A percentile compares a stretch with the other conserved stretches of the same genome.
phyloP scores from a whole-genome alignment of 495 filamentous ascomycete species.

The Hypoxylon subgilvum region DNA sequence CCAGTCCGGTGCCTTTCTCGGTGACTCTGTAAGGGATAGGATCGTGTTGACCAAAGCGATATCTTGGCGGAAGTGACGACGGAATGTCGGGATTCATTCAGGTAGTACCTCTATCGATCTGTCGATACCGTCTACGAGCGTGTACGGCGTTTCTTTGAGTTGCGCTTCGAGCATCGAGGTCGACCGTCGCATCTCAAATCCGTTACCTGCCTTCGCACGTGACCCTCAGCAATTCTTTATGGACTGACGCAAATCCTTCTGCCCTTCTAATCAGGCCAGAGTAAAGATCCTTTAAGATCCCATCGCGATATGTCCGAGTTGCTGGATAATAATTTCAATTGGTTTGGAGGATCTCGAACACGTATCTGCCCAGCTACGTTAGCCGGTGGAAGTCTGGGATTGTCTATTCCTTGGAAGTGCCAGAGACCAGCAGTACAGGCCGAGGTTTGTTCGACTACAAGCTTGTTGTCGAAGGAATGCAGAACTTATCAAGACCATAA shows the following conservation, averaged over 20 bases:
- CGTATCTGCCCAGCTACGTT: conserved; percentile 4
- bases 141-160: neutral
- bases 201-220: conserved; percentile 16
- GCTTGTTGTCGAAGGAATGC: conserved; percentile 14
- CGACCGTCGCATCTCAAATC: conserved; percentile 13
- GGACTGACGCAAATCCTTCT: too few relatives aligned
- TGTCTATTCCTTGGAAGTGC: neutral
- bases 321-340: neutral
- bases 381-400: neutral
- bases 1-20: conserved; percentile 33
- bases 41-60: conserved; percentile 19
- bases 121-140: conserved; percentile 8
- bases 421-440: neutral
- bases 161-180: conserved; percentile 6
- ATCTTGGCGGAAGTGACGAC: conserved; percentile 30
- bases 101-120: conserved; percentile 27
- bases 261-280: neutral
- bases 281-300: conserved; percentile 1
- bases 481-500: conserved; percentile 14
- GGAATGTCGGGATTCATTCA: conserved; percentile 28
- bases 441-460: too few relatives aligned
- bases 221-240: too few relatives aligned
- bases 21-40: conserved; percentile 27
- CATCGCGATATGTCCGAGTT: neutral
- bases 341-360: neutral